Base-by-base conservation (phyloP, 23 red algal species). In the Agarophyton chilense region DNA sequence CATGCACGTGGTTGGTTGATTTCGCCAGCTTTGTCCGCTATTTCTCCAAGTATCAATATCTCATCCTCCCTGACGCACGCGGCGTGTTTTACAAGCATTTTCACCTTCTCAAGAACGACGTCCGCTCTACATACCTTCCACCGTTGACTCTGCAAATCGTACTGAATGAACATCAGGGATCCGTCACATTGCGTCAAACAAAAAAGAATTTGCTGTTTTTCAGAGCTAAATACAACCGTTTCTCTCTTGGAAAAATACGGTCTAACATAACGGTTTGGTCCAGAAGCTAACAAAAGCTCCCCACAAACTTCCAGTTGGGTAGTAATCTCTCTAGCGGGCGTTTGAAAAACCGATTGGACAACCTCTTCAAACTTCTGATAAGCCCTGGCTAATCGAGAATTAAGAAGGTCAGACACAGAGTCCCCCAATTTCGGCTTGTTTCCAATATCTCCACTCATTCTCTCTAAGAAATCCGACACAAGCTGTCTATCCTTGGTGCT, bases 391-490 rank as follows among this genome's bases (percentile, higher is more conserved):
- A 86, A 18, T 45, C 32, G 36, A 24, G 57, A 49, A 58, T 38
- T 45, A 24, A 83, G 14, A 6, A 83, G 42, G 38, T 44, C 55
- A 44, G 32, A 35, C 11, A 83, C 53, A 32, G 14, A 34, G 56
- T 83, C 61, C 26, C 53, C 52, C 19, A 32, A 53, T 49, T 8
- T 21, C 39, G 52, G 79, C 33, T 83, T 62, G 10, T 25, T 22
- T 47, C 17, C 79, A 56, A 51, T 19, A 36, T 45, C 33, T 21
- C 51, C 82, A 1, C 24, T 72, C 50, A 71, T 86, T 21, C 60
- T 31, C 65, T 86, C 44, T 22, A 86, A 86, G 61, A 86, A 86
- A 35, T 72, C 64, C 24, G 62, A 55, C 49, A 73, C 82, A 10
- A 86, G 33, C 13, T 55, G 22, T 10, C 31, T 67, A 54, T 86